Conservation (phyloP, 176 grass and related monocot genomes). For the Triticum urartu region DNA sequence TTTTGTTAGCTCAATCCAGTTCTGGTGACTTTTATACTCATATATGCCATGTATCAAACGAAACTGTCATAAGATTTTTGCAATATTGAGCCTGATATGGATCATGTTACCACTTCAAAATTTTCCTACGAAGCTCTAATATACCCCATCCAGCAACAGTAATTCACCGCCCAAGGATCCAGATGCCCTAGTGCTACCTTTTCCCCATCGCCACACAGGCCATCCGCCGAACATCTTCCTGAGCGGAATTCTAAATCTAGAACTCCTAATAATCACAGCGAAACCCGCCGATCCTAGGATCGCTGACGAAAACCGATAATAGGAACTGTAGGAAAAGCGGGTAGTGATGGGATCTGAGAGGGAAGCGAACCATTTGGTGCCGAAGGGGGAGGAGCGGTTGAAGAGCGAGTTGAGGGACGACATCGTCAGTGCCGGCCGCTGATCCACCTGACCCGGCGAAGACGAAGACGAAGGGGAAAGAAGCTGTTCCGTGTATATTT, state of each 20-base stretch:
- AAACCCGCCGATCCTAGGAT: slow-evolving; percentile 25
- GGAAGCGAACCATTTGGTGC: slow-evolving; percentile 52
- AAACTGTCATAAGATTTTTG: not conserved
- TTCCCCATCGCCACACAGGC: not conserved
- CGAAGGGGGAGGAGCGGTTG: slow-evolving; percentile 58
- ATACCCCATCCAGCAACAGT: not conserved
- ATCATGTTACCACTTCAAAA: not conserved
- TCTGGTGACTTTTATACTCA: not conserved
- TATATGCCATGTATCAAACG: not conserved
- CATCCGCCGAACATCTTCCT: not conserved
- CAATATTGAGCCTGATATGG: not conserved
- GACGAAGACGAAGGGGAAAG: not conserved
- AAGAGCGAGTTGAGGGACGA: slow-evolving; percentile 58
- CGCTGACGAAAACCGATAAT: not conserved
- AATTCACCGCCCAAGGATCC: not conserved
- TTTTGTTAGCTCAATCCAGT: slow-evolving; percentile 1
- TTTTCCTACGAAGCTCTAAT: not conserved
- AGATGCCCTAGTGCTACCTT: not conserved
- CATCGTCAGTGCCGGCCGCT: slow-evolving; percentile 23
- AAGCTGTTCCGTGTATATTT: slow-evolving; percentile 2
- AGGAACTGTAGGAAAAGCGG: not conserved
- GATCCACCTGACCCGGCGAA: slow-evolving; percentile 23
- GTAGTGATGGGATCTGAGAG: not conserved
- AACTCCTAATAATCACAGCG: slow-evolving; percentile 20
- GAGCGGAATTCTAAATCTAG: slow-evolving; percentile 14